Percentiles rank a stretch among this genome's conserved stretches.
phyloP scores from a whole-genome alignment of 1,284 basidiomycete species.

The Agroathelia rolfsii region DNA sequence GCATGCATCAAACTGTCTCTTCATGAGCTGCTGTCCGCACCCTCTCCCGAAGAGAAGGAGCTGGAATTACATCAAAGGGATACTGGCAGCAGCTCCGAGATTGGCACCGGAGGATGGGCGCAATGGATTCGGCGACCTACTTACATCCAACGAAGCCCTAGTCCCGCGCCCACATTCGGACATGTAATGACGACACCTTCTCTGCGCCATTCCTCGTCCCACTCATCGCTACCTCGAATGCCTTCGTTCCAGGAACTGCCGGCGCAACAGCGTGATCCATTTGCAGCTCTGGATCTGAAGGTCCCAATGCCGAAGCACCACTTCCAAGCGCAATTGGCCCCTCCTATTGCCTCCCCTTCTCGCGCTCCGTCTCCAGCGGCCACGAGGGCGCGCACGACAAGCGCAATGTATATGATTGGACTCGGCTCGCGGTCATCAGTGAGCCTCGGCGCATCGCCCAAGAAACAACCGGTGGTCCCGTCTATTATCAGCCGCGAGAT shows the following conservation, averaged over 20 bases:
- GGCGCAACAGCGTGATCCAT: constrained; percentile 24
- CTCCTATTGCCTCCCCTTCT: constrained; percentile 10
- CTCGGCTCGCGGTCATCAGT: constrained; percentile 35
- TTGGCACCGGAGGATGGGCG: constrained; percentile 33
- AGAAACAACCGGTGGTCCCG: no score
- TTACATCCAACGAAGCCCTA: constrained; percentile 30
- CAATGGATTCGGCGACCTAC: constrained; percentile 41
- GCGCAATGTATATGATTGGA: constrained; percentile 55
- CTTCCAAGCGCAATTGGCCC: constrained; percentile 9
- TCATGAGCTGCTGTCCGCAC: no score
- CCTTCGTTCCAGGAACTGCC: constrained; percentile 28
- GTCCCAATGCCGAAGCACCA: constrained; percentile 47
- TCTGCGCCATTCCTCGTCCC: constrained; percentile 39
- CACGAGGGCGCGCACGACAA: constrained; percentile 35
- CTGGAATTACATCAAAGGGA: no score
- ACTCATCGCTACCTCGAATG: no score
- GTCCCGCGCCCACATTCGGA: constrained; percentile 51
- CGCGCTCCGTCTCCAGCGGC: constrained; percentile 14
- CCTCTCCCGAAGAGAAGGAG: no score
- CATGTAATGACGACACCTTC: constrained; percentile 56
- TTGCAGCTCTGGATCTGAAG: constrained; percentile 42
- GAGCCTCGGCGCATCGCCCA: no score
- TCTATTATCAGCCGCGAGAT: no score
- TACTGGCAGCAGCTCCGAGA: background rate
- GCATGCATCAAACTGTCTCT: constrained; percentile 51